Conservation (phyloP, 129 eudicot species). For the sunflower (Helianthus annuus) region DNA sequence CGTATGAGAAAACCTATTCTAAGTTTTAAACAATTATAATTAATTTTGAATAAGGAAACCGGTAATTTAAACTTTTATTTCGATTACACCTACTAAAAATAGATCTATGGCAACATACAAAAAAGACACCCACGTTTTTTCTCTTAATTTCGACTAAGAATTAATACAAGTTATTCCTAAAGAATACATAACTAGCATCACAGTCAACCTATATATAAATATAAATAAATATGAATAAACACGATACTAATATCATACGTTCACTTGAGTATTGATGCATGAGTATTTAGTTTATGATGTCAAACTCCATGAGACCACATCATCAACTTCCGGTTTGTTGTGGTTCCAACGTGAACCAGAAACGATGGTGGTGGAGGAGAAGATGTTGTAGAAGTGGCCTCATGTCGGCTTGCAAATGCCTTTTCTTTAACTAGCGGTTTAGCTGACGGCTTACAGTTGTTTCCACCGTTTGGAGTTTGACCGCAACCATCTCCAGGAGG, state of each 20-base stretch:
- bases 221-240: neutral
- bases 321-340: constrained; percentile 24
- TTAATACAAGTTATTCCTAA: neutral
- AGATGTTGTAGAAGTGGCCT: neutral
- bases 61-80: no score
- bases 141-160: no score
- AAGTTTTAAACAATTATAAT: no score
- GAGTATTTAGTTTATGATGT: neutral
- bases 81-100: no score
- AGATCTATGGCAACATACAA: no score
- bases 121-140: no score
- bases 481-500: constrained; percentile 24
- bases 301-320: neutral
- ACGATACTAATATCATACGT: neutral
- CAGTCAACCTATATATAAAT: neutral
- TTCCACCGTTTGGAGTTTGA: constrained; percentile 11
- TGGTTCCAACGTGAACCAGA: neutral
- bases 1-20: no score
- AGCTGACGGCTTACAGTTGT: neutral
- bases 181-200: neutral
- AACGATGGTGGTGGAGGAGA: constrained; percentile 9
- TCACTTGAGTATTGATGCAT: neutral
- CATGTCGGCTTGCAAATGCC: neutral
- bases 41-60: no score
- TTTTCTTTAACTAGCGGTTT: neutral